Percentiles rank a stretch among this genome's conserved stretches.
phyloP scores from a whole-genome alignment of 2,329 filamentous ascomycete species.

The Fusarium buxicola region DNA sequence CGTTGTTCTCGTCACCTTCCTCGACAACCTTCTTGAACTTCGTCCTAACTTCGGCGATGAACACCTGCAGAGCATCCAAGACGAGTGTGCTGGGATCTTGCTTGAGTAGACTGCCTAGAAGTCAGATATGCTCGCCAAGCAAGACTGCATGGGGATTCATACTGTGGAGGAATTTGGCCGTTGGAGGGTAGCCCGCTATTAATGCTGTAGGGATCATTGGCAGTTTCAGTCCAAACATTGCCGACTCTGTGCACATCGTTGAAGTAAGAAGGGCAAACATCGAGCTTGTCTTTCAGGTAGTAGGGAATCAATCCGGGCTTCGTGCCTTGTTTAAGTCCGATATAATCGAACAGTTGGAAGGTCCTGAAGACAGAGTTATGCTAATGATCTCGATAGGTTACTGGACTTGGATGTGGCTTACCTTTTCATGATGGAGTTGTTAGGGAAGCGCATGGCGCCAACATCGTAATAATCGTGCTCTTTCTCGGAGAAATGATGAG shows the following conservation, averaged over 20 bases:
- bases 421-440: constrained; percentile 46
- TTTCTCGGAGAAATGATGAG: constrained; percentile 46
- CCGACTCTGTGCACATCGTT: constrained; percentile 8
- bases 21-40: not conserved
- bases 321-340: constrained; percentile 18
- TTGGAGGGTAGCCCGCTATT: constrained; percentile 16
- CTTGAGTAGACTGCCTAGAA: not conserved
- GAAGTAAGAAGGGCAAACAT: constrained; percentile 20
- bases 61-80: not conserved
- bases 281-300: constrained; percentile 4
- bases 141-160: rapidly evolving
- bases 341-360: constrained; percentile 33
- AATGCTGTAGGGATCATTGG: constrained; percentile 20
- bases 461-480: constrained; percentile 49
- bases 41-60: not conserved
- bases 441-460: constrained; percentile 56
- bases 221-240: constrained; percentile 2
- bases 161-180: constrained; percentile 9
- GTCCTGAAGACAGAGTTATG: constrained; percentile 2
- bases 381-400: too few species aligned
- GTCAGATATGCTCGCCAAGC: not conserved
- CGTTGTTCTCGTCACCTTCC: constrained; percentile 5
- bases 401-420: not conserved
- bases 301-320: constrained; percentile 23
- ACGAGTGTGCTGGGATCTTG: constrained; percentile 9